A percentile compares a stretch with the other conserved stretches of the same genome.
Evolutionary conservation across 768 basidiomycete species (phyloP).

Genomic region (Mycena pura): DNA sequence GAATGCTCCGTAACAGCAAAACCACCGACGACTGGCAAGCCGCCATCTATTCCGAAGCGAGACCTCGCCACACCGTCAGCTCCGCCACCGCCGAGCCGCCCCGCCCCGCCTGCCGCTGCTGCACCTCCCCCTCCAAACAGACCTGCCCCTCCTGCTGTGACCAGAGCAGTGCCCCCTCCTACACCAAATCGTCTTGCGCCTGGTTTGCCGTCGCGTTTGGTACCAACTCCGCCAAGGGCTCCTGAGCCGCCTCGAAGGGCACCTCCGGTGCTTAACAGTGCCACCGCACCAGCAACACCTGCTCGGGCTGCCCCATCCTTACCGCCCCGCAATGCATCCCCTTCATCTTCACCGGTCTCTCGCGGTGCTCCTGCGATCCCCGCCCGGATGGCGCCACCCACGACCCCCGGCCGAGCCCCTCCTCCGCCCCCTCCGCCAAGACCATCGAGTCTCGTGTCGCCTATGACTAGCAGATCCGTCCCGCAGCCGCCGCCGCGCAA

Average conservation of each 20-base stretch:
- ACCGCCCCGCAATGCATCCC: slow-evolving; percentile 43
- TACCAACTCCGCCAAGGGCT: slow-evolving; percentile 45
- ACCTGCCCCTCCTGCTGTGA: slow-evolving; percentile 39
- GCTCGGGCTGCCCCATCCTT: slow-evolving; percentile 50
- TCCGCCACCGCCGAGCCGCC: slow-evolving; percentile 41
- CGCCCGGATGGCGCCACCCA: slow-evolving; percentile 40
- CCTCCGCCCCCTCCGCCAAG: slow-evolving; percentile 55
- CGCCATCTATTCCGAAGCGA: slow-evolving; percentile 65
- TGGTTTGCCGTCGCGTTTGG: slow-evolving; percentile 46
- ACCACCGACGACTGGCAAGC: slow-evolving; percentile 67
- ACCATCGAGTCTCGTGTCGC: slow-evolving; percentile 42
- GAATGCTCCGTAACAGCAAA: slow-evolving; percentile 51
- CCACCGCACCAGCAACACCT: slow-evolving; percentile 42
- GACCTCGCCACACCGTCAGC: slow-evolving; percentile 41
- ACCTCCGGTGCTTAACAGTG: slow-evolving; percentile 42
- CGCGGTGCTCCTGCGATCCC: slow-evolving; percentile 41
- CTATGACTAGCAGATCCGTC: slow-evolving; percentile 40
- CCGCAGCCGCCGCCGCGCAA: slow-evolving; percentile 50
- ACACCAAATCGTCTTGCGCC: slow-evolving; percentile 42
- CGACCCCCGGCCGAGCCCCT: slow-evolving; percentile 43
- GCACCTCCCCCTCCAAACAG: slow-evolving; percentile 39
- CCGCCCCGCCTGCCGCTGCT: slow-evolving; percentile 41
- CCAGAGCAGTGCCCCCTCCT: slow-evolving; percentile 41
- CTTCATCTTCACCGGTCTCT: slow-evolving; percentile 29
- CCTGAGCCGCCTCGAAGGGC: slow-evolving; percentile 50